Evolutionary conservation across 352 stramenopile genomes (phyloP).

Genomic region (Pythium oligandrum): DNA sequence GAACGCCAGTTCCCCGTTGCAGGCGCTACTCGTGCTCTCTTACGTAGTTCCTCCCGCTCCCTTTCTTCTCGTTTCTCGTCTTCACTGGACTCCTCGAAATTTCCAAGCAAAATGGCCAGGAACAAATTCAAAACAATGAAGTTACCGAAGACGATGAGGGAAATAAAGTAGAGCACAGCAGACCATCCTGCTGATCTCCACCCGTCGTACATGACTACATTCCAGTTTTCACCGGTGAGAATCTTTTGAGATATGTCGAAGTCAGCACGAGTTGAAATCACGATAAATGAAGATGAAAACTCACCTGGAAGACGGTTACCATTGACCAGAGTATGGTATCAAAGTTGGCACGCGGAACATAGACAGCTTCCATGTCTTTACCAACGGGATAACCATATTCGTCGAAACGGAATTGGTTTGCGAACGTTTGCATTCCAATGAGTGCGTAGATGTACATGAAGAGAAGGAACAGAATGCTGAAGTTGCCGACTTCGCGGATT

Average conservation of each 20-base stretch:
- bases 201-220: slow-evolving; percentile 83
- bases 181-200: slow-evolving; percentile 57
- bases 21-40: slow-evolving; percentile 12
- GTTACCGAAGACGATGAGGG: slow-evolving; percentile 76
- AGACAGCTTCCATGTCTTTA: slow-evolving; percentile 19
- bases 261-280: too few species aligned
- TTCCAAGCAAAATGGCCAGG: slow-evolving; percentile 86
- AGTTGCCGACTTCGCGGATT: slow-evolving; percentile 88
- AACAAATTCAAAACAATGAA: slow-evolving; percentile 93
- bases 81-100: slow-evolving; percentile 78
- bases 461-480: slow-evolving; percentile 88
- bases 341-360: slow-evolving; percentile 59
- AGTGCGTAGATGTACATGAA: slow-evolving; percentile 94
- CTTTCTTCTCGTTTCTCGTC: slow-evolving; percentile 38
- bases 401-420: slow-evolving; percentile 90
- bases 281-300: not conserved
- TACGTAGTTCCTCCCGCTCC: slow-evolving; percentile 30
- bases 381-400: slow-evolving; percentile 40
- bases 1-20: slow-evolving; percentile 10
- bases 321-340: slow-evolving; percentile 65
- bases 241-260: slow-evolving; percentile 32
- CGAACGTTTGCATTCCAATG: slow-evolving; percentile 91
- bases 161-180: slow-evolving; percentile 68
- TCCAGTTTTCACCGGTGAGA: slow-evolving; percentile 91
- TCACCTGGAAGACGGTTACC: slow-evolving; percentile 67